Evolutionary conservation across 2,329 filamentous ascomycete genomes (phyloP).

Genomic region (Leptographium galeiforme): DNA sequence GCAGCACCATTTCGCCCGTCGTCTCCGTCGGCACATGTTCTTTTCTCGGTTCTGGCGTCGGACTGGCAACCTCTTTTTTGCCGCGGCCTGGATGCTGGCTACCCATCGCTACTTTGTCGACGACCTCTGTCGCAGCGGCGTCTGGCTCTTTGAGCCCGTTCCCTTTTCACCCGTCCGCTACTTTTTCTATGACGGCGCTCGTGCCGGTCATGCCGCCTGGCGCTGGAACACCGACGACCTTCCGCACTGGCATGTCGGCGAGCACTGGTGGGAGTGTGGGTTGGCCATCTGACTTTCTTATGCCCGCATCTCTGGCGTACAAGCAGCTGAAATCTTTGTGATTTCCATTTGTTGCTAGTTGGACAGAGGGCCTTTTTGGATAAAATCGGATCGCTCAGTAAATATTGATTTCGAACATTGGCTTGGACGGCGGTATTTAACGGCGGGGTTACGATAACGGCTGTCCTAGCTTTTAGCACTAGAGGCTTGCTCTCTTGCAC

Average conservation of each 20-base stretch:
- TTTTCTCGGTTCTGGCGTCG: conserved; percentile 25
- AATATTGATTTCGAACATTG: too few relatives aligned
- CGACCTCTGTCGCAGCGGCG: conserved; percentile 58
- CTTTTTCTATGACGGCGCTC: conserved; percentile 17
- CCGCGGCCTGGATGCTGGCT: conserved; percentile 51
- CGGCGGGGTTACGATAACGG: too few relatives aligned
- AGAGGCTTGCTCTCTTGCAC: too few relatives aligned
- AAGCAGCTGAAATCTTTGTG: too few relatives aligned
- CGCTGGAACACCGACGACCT: conserved; percentile 47
- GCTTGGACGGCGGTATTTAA: too few relatives aligned
- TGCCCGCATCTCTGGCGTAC: not conserved
- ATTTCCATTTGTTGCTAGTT: not conserved
- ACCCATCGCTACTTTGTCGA: conserved; percentile 57
- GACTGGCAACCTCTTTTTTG: conserved; percentile 46
- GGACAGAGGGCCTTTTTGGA: not conserved
- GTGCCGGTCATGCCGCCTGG: conserved; percentile 36
- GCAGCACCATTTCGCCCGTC: conserved; percentile 34
- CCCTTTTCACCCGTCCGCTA: conserved; percentile 59
- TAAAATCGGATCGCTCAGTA: not conserved
- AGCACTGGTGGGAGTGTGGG: conserved; percentile 46
- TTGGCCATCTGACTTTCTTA: conserved; percentile 18
- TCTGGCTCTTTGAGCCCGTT: conserved; percentile 76
- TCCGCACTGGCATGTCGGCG: conserved; percentile 42
- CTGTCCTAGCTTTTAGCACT: too few relatives aligned
- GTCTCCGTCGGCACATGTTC: conserved; percentile 15